phyloP scores from a whole-genome alignment of 768 basidiomycete genomes.

The Pholiota microspora region DNA sequence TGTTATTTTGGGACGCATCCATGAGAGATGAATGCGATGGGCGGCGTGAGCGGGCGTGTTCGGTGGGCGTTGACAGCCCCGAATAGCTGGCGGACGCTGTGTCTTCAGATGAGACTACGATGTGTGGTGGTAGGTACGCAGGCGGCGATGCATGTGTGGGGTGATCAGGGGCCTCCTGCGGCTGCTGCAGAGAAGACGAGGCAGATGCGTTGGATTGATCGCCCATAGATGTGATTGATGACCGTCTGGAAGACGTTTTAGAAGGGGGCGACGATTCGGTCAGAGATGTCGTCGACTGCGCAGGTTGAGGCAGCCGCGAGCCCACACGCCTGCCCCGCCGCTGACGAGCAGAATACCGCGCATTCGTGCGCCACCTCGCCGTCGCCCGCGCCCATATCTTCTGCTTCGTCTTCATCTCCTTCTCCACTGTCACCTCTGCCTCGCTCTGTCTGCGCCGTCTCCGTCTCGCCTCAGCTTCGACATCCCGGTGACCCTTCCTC shows the following conservation, averaged over 20 bases:
- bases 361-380: slow-evolving; percentile 66
- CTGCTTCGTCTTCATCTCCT: slow-evolving; percentile 48
- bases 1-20: too few relatives aligned
- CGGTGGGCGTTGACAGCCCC: slow-evolving; percentile 12
- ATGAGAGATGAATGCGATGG: slow-evolving; percentile 21
- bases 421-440: slow-evolving; percentile 35
- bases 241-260: slow-evolving; percentile 24
- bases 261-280: slow-evolving; percentile 21
- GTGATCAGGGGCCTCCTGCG: slow-evolving; percentile 12
- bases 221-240: slow-evolving; percentile 25
- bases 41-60: slow-evolving; percentile 16
- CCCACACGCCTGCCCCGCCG: slow-evolving; percentile 45
- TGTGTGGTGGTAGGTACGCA: slow-evolving; percentile 39
- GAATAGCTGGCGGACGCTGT: slow-evolving; percentile 13
- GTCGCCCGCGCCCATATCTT: slow-evolving; percentile 65
- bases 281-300: slow-evolving; percentile 25
- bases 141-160: slow-evolving; percentile 14
- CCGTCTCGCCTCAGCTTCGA: slow-evolving; percentile 46
- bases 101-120: slow-evolving; percentile 15
- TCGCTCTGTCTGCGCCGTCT: slow-evolving; percentile 16
- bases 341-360: slow-evolving; percentile 58
- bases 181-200: slow-evolving; percentile 12
- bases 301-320: slow-evolving; percentile 23
- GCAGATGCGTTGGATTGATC: slow-evolving; percentile 11
- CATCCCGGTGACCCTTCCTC: slow-evolving; percentile 37